Conservation (phyloP, 306 rosid species). For the Ceratonia siliqua region DNA sequence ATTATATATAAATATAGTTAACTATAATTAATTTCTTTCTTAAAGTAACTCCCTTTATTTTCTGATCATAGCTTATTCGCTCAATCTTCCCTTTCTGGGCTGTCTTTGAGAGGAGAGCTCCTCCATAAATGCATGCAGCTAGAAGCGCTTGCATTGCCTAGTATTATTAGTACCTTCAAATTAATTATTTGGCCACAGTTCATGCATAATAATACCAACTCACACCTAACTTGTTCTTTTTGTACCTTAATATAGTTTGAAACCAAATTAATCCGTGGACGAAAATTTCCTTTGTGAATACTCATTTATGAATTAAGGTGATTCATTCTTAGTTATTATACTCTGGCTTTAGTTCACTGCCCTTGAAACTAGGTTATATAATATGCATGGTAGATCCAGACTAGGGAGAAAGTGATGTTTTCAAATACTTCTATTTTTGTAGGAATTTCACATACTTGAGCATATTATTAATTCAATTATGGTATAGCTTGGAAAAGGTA, state of each 20-base stretch:
- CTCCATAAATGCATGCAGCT: background rate
- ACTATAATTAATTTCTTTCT: no score
- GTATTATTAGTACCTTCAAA: background rate
- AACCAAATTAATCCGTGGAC: slow-evolving; percentile 32
- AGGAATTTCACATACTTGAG: background rate
- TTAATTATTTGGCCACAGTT: slow-evolving; percentile 24
- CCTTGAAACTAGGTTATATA: background rate
- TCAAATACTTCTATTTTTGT: background rate
- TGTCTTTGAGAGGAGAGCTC: slow-evolving; percentile 30
- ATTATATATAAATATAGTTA: no score
- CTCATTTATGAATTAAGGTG: background rate
- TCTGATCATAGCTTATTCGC: no score
- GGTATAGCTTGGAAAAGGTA: no score
- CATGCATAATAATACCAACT: background rate
- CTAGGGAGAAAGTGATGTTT: background rate
- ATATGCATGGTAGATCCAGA: background rate
- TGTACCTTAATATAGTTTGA: background rate
- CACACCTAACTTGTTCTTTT: slow-evolving; percentile 7
- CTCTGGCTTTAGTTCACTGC: background rate
- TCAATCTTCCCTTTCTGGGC: no score
- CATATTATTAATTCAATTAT: no score
- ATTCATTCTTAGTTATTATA: background rate
- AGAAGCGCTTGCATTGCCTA: slow-evolving; percentile 9
- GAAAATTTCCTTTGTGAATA: slow-evolving; percentile 29
- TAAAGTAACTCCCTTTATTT: no score